Base-by-base conservation (phyloP, 2,329 filamentous ascomycete species). In the Hypomyces perniciosus region DNA sequence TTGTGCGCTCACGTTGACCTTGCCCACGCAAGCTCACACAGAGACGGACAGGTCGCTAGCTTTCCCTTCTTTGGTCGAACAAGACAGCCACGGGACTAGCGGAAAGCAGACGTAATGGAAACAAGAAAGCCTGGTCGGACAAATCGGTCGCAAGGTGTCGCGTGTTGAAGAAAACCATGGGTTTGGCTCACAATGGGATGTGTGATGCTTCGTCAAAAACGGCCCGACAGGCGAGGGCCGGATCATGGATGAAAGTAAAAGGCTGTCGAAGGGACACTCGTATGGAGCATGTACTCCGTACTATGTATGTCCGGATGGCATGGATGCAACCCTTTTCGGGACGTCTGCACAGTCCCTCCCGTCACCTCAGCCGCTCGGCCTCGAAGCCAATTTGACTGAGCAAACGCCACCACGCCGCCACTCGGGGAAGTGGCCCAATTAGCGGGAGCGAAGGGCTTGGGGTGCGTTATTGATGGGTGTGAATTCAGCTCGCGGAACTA, bases 361-460 rank as follows among this genome's bases (percentile, higher is more conserved):
- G 20, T 20, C 20, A 20, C 37, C 45, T 28, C 33, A 33, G 40
- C 44, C 50, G 40, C 41, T 43, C 38, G 30, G 41, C 35, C 45
- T 13, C 31, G 45, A 29, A n/a, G 38, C 45, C 45, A 52, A 52
- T 52, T 52, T 52, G 44, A 26, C 46, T 50, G 37, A 47, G 13
- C 37, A 50, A 39, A 53, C 51, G 51, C 51, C 51, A 53, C 51
- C n/a, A 42, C 51, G 51, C 51, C 51, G 50, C 51, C 42, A 37
- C 46, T 6, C 30, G 12, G 35, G 41, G 27, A 41, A 33, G 13
- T 46, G 8, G 38, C 51, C 47, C 47, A 50, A 53, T 53, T 50
- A 48, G 46, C 51, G 41, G 42, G 51, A 42, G 42, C 37, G 50
- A 50, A 47, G 42, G 37, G 20, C 46, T 41, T 41, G 46, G 44